phyloP scores from a whole-genome alignment of 768 basidiomycete species.

The Tephrocybe sp. region DNA sequence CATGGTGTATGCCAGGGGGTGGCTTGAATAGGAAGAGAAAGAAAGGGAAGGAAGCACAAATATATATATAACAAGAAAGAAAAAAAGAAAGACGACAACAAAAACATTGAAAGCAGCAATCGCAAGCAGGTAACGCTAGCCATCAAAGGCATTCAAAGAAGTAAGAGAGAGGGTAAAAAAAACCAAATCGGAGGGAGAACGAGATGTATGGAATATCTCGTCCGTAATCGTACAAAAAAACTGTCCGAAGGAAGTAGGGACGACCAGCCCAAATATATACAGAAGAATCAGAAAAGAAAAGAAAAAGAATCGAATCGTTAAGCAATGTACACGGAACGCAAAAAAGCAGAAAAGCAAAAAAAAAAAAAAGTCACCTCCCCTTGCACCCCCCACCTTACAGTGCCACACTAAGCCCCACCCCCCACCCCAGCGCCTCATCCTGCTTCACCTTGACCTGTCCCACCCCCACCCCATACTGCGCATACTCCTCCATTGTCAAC shows the following conservation, averaged over 20 bases:
- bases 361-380: slow-evolving; percentile 2
- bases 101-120: too few relatives aligned
- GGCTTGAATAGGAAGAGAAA: too few relatives aligned
- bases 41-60: too few relatives aligned
- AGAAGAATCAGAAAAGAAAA: not conserved
- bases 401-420: slow-evolving; percentile 14
- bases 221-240: not conserved
- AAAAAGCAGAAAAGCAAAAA: not conserved
- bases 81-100: too few relatives aligned
- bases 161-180: not conserved
- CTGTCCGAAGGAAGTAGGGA: not conserved
- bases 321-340: not conserved
- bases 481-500: too few relatives aligned
- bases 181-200: not conserved
- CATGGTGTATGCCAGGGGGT: too few relatives aligned
- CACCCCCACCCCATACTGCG: not conserved
- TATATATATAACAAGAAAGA: too few relatives aligned
- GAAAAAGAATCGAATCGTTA: too few relatives aligned
- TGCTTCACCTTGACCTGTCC: slow-evolving; percentile 3
- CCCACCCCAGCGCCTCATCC: slow-evolving; percentile 14
- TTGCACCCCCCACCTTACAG: too few relatives aligned
- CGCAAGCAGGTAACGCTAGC: too few relatives aligned
- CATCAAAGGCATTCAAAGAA: not conserved
- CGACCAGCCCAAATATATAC: slow-evolving; percentile 1
- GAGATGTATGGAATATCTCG: not conserved